Evolutionary conservation across 208 protist species (phyloP), one percentile per base, ranked within the genome.

Genomic region (Ichthyophonus hoferi): DNA sequence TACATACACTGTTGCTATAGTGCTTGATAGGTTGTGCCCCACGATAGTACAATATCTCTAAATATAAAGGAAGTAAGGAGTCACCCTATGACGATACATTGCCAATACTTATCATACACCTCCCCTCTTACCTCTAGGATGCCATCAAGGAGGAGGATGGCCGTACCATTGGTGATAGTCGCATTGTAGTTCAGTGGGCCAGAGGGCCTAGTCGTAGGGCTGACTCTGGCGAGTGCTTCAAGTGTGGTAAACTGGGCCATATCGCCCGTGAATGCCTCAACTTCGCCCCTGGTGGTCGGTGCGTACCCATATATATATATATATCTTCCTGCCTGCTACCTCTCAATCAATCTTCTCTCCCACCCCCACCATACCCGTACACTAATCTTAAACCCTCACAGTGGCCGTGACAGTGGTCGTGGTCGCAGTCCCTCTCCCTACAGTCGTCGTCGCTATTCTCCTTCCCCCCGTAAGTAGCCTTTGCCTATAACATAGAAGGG

Each of bases 201-300:
- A n/a, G 40, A 33, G 88, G 88, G 7, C 79, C 38, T 0, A 84
- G 40, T 34, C 79, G 42, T 40, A 17, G n/a, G 33, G 76, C 31
- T n/a, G 88, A 90, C 34, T 81, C 41, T 12, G 58, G 76, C 58
- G 77, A 76, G 14, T 90, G 88, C 88, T 90, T 90, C 58, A 90
- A 78, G 37, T 90, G 88, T 1, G 79, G 79, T 12, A 2, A 42
- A 7, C 1, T n/a, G 7, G 88, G 88, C 17, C 88, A 90, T 43
- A 84, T 58, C 42, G 88, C 88, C 2, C n/a, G 79, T 34, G 88
- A 90, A 34, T 90, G 88, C 78, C 79, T 77, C 17, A 76, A 84
- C 81, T 7, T 24, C 24, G 14, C 50, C 50, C 7, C 14, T 67
- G 50, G 50, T 67, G 50, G 50, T 24, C 24, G 24, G 7, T 7